A percentile compares a stretch with the other conserved stretches of the same genome.
phyloP scores from a whole-genome alignment of 1,284 basidiomycete species.

The Ceratobasidium sp. region DNA sequence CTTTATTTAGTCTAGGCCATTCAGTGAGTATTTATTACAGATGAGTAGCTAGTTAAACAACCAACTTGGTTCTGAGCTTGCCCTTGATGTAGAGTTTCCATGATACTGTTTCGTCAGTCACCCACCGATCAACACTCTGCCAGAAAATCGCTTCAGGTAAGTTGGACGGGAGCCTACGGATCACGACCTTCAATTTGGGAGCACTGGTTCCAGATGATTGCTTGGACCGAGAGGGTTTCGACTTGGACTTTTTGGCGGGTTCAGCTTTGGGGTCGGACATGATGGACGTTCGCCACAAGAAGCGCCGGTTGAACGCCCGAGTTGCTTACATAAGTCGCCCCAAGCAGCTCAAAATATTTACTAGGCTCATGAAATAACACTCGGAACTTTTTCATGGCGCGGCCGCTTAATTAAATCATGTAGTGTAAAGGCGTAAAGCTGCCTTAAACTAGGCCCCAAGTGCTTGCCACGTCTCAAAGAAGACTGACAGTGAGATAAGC shows the following conservation, averaged over 20 bases:
- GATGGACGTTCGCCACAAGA: not conserved
- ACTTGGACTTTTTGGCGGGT: slow-evolving; percentile 13
- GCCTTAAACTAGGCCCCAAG: too few relatives aligned
- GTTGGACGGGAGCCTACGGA: slow-evolving; percentile 90
- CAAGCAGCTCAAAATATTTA: too few relatives aligned
- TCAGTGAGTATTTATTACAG: not conserved
- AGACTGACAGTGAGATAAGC: too few relatives aligned
- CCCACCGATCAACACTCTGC: slow-evolving; percentile 88
- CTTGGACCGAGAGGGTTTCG: slow-evolving; percentile 27
- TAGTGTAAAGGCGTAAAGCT: too few relatives aligned
- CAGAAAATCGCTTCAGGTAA: slow-evolving; percentile 94
- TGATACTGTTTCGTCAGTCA: slow-evolving; percentile 73
- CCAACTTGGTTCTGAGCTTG: slow-evolving; percentile 76
- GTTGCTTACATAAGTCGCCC: too few relatives aligned
- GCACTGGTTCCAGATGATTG: slow-evolving; percentile 33
- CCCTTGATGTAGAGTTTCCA: slow-evolving; percentile 78
- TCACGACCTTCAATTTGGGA: slow-evolving; percentile 78
- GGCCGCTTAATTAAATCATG: too few relatives aligned
- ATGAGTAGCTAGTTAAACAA: slow-evolving; percentile 20
- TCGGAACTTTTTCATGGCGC: too few relatives aligned
- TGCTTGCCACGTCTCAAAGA: too few relatives aligned
- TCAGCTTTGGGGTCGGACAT: slow-evolving; percentile 27
- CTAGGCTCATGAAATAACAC: too few relatives aligned
- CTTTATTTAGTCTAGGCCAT: slow-evolving; percentile 72
- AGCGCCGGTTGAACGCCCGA: too few relatives aligned